Conservation (phyloP, 139 green algal genomes). For the Tetradesmus obliquus region DNA sequence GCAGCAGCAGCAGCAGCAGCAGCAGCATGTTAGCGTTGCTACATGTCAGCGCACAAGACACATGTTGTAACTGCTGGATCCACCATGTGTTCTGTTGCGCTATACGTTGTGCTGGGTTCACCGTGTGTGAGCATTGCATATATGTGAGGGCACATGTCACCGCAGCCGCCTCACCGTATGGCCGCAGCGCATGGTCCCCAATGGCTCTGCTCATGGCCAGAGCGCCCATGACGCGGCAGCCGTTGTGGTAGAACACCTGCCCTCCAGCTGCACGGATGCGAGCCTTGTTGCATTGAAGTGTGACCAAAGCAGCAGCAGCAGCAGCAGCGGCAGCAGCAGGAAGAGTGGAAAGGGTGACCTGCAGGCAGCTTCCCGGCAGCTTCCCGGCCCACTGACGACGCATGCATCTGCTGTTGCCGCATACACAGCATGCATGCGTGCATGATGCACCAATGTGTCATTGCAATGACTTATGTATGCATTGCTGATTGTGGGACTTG, state of each 20-base stretch:
- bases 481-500: background rate
- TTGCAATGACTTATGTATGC: background rate
- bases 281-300: slow-evolving; percentile 18
- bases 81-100: too few relatives aligned
- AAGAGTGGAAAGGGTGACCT: background rate
- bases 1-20: background rate
- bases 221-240: slow-evolving; percentile 74
- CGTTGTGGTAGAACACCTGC: slow-evolving; percentile 67
- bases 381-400: background rate
- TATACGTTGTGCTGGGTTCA: too few relatives aligned
- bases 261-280: slow-evolving; percentile 63
- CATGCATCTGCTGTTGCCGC: background rate
- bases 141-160: too few relatives aligned
- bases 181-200: slow-evolving; percentile 63
- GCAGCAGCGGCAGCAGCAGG: background rate
- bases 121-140: too few relatives aligned
- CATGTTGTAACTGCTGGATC: background rate
- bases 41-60: background rate
- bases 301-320: background rate
- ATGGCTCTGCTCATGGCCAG: slow-evolving; percentile 79
- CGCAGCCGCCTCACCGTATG: slow-evolving; percentile 55
- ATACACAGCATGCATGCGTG: background rate
- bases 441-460: background rate
- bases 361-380: background rate
- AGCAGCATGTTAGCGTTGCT: background rate